A percentile compares a stretch with the other conserved stretches of the same genome.
Conservation (phyloP, 2,329 filamentous ascomycete genomes). For the Colletotrichum orbiculare region DNA sequence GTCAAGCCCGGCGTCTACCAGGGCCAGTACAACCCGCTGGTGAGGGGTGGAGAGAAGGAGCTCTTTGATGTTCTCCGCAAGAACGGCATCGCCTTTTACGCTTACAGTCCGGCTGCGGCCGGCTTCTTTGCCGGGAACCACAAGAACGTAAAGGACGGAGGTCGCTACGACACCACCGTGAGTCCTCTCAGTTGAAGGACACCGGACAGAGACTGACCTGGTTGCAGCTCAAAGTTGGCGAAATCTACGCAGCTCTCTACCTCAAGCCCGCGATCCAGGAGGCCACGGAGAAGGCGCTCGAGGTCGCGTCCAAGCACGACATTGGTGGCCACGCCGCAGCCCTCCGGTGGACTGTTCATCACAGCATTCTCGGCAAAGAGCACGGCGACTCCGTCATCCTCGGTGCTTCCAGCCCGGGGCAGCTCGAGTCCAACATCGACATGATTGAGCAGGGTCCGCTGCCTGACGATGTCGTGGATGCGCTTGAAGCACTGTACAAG, state of each 20-base stretch:
- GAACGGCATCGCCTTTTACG: conserved; percentile 55
- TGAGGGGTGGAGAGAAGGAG: conserved; percentile 52
- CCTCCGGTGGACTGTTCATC: conserved; percentile 53
- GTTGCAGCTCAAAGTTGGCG: conserved; percentile 33
- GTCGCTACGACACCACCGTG: conserved; percentile 43
- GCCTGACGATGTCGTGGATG: conserved; percentile 47
- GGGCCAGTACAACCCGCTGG: conserved; percentile 59
- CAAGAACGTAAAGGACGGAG: conserved; percentile 36
- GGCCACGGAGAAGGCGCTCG: conserved; percentile 42
- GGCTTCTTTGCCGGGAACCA: conserved; percentile 37
- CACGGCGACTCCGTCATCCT: conserved; percentile 51
- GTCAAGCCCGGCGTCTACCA: conserved; percentile 59
- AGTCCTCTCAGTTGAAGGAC: neutral
- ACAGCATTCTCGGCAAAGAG: conserved; percentile 45
- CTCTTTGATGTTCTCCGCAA: conserved; percentile 55
- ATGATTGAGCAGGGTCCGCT: conserved; percentile 53
- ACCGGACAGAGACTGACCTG: neutral
- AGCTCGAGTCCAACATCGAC: conserved; percentile 49
- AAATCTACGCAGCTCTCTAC: conserved; percentile 43
- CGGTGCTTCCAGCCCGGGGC: conserved; percentile 47
- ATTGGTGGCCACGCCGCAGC: conserved; percentile 53
- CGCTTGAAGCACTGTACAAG: conserved; percentile 15
- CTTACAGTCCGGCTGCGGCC: conserved; percentile 52
- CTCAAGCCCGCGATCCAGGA: conserved; percentile 42
- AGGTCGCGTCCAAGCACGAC: conserved; percentile 45